Evolutionary conservation across 1,139 yeast genomes (phyloP).

Genomic region (Geotrichum citri-aurantii): DNA sequence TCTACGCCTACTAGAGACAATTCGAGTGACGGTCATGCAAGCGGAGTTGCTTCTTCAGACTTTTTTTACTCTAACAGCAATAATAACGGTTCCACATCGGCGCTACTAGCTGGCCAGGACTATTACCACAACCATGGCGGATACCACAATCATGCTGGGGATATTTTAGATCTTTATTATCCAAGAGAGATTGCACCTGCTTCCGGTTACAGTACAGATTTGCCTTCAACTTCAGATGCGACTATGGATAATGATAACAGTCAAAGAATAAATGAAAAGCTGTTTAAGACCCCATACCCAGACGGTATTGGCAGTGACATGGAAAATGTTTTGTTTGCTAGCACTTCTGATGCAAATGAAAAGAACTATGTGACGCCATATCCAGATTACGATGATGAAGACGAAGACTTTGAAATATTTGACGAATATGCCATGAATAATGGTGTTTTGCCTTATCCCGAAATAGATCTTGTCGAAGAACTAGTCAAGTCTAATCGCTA

Average conservation of each 20-base stretch:
- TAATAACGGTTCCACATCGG: neutral
- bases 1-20: neutral
- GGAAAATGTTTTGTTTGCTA: neutral
- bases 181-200: neutral
- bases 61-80: neutral
- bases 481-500: neutral
- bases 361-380: neutral
- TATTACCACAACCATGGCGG: neutral
- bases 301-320: neutral
- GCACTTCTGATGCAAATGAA: neutral
- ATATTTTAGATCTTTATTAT: neutral
- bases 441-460: neutral
- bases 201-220: neutral
- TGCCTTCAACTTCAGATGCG: neutral
- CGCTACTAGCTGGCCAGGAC: neutral
- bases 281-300: neutral
- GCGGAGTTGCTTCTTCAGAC: neutral
- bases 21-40: neutral
- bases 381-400: neutral
- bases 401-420: neutral
- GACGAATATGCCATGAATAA: neutral
- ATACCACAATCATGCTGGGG: neutral
- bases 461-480: neutral
- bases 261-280: neutral
- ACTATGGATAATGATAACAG: neutral